Evolutionary conservation across 495 filamentous ascomycete species (phyloP), one percentile per base, ranked within the genome.

Genomic region (Apodospora peruviana): DNA sequence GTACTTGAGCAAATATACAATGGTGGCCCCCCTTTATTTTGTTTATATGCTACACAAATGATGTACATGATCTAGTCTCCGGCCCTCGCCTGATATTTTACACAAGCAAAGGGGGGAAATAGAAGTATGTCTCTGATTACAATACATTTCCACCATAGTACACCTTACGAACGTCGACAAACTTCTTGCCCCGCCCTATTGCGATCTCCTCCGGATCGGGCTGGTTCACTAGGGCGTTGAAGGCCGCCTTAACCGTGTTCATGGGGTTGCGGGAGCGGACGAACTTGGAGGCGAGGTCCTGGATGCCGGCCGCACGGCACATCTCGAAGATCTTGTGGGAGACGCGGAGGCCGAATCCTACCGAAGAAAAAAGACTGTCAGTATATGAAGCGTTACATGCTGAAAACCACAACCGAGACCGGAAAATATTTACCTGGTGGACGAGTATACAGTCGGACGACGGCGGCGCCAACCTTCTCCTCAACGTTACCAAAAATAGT

Each of bases 121-220:
- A 32, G 14, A n/a, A n/a, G n/a, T n/a, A 14, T 7, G 27, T 7
- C 7, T 7, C 1, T 14, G 20, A 48, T 59, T 65, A 72, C 32
- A 73, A 77, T 58, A 82, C 74, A 63, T 77, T 78, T 10, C 91
- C 90, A 16, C 86, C 88, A 72, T 96, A 97, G 72, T 99, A 99
- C 59, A 97, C 93, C 75, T 90, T 96, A 59, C 93, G 76, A 40
- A 91, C 85, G 75, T 98, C 93, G 16, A 97, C 90, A 55, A 98
- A 67, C 78, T 98, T 98, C 78, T 83, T 90, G 38, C 93, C 91
- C 43, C 89, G 70, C 35, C 84, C 91, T 24, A 84, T 72, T 38
- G 93, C 93, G 62, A 98, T 78, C 58, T 90, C 83, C 62, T 97
- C 88, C 9, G 94, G 94, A 55, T 91, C 70, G 49, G 75, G 78